Conservation (phyloP, 495 filamentous ascomycete species). For the Aspergillus cavernicola region DNA sequence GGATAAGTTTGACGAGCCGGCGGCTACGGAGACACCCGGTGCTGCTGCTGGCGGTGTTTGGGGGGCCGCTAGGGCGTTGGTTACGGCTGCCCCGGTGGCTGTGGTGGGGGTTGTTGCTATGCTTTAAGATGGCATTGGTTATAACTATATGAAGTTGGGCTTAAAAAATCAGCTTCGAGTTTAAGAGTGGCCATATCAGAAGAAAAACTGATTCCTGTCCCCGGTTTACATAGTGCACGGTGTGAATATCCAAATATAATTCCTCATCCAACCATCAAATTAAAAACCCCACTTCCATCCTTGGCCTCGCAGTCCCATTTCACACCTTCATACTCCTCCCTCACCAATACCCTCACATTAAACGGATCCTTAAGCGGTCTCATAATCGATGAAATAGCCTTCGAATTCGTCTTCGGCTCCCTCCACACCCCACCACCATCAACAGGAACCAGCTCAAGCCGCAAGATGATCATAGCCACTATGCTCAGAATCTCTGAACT, state of each 20-base stretch:
- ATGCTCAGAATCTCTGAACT: constrained; percentile 37
- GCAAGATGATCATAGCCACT: constrained; percentile 35
- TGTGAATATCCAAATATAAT: too few species aligned
- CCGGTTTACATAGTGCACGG: too few species aligned
- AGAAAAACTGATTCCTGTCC: too few species aligned
- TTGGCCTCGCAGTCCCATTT: constrained; percentile 24
- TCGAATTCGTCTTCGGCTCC: constrained; percentile 16
- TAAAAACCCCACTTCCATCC: constrained; percentile 24
- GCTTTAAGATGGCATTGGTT: too few species aligned
- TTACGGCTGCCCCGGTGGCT: neutral
- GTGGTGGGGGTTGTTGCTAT: constrained; percentile 1
- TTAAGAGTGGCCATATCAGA: too few species aligned
- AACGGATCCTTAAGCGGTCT: constrained; percentile 14
- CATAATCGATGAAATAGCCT: constrained; percentile 19
- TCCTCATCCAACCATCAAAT: constrained; percentile 25
- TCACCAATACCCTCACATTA: constrained; percentile 13
- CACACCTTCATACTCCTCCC: constrained; percentile 21
- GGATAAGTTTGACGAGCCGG: neutral
- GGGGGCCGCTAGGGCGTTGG: neutral
- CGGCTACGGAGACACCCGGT: constrained; percentile 10
- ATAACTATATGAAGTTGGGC: too few species aligned
- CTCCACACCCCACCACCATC: constrained; percentile 13
- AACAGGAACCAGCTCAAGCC: constrained; percentile 34
- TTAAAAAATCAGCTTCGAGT: too few species aligned
- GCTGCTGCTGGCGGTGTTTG: neutral